Evolutionary conservation across 768 basidiomycete genomes (phyloP), one percentile per base, ranked within the genome.

Genomic region (Crucibulum laeve): DNA sequence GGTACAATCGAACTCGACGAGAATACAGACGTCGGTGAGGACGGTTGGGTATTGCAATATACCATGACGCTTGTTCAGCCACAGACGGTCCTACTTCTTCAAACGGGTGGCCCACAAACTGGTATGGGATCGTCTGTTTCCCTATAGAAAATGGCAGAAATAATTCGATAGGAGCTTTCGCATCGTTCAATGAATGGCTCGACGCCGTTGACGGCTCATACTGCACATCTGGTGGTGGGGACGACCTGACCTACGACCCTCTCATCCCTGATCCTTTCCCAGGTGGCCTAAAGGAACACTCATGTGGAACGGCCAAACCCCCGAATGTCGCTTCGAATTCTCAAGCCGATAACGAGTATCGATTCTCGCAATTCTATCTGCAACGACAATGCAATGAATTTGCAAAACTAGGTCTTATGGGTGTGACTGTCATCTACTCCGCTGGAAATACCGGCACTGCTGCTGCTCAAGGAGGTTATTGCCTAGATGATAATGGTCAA

Each of bases 331-430:
- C 73, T 5, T 70, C 69, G 10, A 66, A 61, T 11, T 74, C 71
- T 1, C 66, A 71, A 36, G 61, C 54, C 35, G 57, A 58, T 40
- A 52, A 67, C 25, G 74, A 76, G 43, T 61, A 60, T 6, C 58
- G 59, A 6, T 52, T 71, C 35, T 55, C 67, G 8, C 25, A 49
- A 18, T 50, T 51, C 33, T 75, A 69, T 47, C 57, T 59, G n/a
- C 28, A 50, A 17, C 63, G 74, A 21, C 73, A 76, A 47, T 77
- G 76, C 52, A 50, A 47, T 11, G 75, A 77, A 50, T 76, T 73
- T 44, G 75, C 46, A 5, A 77, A 77, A 42, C 62, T 77, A 17
- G 75, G 71, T 22, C 58, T 77, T 10, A 64, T 73, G 70, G 76
- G 76, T 32, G 57, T 68, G 13, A 73, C 76, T 13, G 32, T 77